phyloP scores from a whole-genome alignment of 1,284 basidiomycete genomes.

The Apiotrichum akiyoshidainum region DNA sequence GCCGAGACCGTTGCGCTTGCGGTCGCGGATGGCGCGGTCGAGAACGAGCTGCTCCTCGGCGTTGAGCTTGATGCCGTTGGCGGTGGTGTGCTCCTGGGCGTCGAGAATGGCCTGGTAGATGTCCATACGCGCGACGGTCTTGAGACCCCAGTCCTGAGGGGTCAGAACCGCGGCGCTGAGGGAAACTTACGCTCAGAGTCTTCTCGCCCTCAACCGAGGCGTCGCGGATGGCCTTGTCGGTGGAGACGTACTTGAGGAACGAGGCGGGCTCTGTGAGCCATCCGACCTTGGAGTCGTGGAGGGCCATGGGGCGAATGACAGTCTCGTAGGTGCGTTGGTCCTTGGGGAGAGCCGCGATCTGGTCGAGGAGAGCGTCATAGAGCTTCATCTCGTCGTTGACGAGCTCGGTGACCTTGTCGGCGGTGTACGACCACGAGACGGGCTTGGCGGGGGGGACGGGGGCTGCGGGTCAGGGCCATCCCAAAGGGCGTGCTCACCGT shows the following conservation, averaged over 20 bases:
- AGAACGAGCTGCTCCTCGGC: constrained; percentile 21
- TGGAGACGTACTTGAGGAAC: constrained; percentile 22
- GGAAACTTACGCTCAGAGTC: constrained; percentile 15
- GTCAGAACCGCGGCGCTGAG: too few species aligned
- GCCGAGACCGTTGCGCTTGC: constrained; percentile 18
- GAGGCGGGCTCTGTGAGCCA: constrained; percentile 6
- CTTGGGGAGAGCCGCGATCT: constrained; percentile 17
- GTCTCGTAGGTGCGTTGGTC: constrained; percentile 21
- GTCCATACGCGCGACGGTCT: constrained; percentile 18
- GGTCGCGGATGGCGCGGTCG: constrained; percentile 20
- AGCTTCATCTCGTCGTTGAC: constrained; percentile 11
- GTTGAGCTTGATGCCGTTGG: constrained; percentile 15
- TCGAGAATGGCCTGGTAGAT: constrained; percentile 21
- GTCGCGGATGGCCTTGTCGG: constrained; percentile 17
- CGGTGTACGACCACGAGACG: constrained; percentile 16
- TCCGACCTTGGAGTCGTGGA: constrained; percentile 11
- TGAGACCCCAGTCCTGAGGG: constrained; percentile 14
- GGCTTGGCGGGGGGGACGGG: constrained; percentile 20
- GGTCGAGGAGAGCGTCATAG: constrained; percentile 11
- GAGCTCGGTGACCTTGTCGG: constrained; percentile 7
- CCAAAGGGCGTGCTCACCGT: background rate
- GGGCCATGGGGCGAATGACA: constrained; percentile 14
- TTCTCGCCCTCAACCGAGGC: constrained; percentile 18
- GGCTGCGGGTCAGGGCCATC: background rate
- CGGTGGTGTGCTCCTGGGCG: constrained; percentile 14